Base-by-base conservation (phyloP, 768 basidiomycete species). In the Macrolepiota fuliginosa region DNA sequence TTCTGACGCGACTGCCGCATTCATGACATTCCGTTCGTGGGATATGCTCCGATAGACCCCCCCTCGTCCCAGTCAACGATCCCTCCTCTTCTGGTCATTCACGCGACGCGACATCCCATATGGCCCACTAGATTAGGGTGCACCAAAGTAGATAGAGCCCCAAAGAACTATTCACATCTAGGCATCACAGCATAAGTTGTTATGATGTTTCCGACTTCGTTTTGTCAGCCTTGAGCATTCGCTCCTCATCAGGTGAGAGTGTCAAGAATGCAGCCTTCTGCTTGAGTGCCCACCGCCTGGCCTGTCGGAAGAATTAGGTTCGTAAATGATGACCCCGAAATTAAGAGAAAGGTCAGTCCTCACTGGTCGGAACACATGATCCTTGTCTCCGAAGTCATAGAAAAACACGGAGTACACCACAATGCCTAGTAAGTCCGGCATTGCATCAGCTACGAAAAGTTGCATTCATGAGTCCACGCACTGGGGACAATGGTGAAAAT, bases 321-420 rank as follows among this genome's bases (percentile, higher is more conserved):
- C 40, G 29, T 3, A 35, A 45, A 39, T 19, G 54, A 53, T 57
- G 49, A 53, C 55, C n/a, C n/a, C 25, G 27, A 54, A 17, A 13
- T 19, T 52, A 35, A 15, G 2, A 50, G 17, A 11, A 77, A 45
- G n/a, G 11, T 47, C 15, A 19, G 24, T 17, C 22, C 85, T 69
- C 64, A 89, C 88, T 24, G 86, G 84, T 71, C 80, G 81, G 71
- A 88, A 90, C 27, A 89, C 84, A 69, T 90, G 88, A 24, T 90
- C 88, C 51, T 78, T 75, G n/a, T 87, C 84, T 3, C 88, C 88
- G 70, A 83, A 90, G 69, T 90, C 87, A 54, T 83, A 81, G 59
- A 86, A 71, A 69, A 90, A 86, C 22, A 86, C 74, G 2, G 79
- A 79, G 63, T 90, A 90, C 3, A 84, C 40, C 15, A 77, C 69